Base-by-base conservation (phyloP, 176 grass and related monocot species). In the Bromus sterilis region DNA sequence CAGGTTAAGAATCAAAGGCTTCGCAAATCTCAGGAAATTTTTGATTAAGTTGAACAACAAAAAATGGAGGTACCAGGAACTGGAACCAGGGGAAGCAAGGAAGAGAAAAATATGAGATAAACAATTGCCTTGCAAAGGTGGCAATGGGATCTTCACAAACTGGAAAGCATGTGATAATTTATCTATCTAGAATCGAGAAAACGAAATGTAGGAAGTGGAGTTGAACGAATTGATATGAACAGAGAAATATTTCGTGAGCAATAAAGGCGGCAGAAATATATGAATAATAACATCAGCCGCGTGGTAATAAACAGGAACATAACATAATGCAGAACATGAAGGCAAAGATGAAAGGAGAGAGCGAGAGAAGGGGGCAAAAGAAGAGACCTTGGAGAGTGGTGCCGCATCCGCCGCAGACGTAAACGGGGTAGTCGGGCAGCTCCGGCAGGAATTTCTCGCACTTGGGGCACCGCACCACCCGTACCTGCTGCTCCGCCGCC, bases 401-500 rank as follows among this genome's bases (percentile, higher is more conserved):
- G 68, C 68, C 68, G 24, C 68, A 71, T 71, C 68, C 68, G 68
- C 68, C 68, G 68, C 68, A 71, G 68, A 71, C 68, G 40, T 99
- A 99, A 78, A 99, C 87, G 70, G 91, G 90, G 89, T 88, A 99
- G 62, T 99, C 91, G 73, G 89, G 90, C 30, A 95, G 83, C 86
- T 99, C 96, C 21, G 96, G 96, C 37, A 99, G 83, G 77, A 95
- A 89, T 74, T 99, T 95, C 87, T 93, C 93, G 84, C 96, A 99
- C 81, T 86, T 99, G 81, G 96, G 96, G 68, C 68, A 71, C 24
- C 68, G 68, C 68, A 71, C 68, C 68, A 71, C 68, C 68, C 68
- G 39, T 40, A 78, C 96, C 76, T 60, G 76, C 32, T 79, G 83
- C 36, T 29, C 40, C 31, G 23, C 11, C 44, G 63, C 28, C 23